phyloP scores from a whole-genome alignment of 306 rosid genomes.

The Neltuma alba region DNA sequence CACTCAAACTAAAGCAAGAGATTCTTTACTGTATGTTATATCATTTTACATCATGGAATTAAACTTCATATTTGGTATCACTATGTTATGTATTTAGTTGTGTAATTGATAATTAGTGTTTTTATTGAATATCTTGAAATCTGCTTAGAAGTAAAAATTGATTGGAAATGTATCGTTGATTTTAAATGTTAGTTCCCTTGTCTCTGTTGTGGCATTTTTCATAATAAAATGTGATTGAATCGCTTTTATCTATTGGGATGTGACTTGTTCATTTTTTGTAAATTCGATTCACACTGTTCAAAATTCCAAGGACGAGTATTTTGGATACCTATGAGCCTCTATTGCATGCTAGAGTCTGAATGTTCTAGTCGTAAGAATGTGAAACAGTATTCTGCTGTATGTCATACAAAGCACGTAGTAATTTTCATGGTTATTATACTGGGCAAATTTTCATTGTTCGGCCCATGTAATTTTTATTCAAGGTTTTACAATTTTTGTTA shows the following conservation, averaged over 20 bases:
- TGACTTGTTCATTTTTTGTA: no score
- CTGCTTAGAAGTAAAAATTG: background rate
- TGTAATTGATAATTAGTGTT: background rate
- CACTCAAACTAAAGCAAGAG: constrained; percentile 91
- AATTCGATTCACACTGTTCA: background rate
- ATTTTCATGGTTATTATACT: no score
- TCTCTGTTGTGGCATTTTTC: background rate
- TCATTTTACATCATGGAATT: constrained; percentile 22
- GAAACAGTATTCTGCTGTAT: constrained; percentile 14
- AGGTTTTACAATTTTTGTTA: constrained; percentile 2
- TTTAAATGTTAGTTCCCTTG: constrained; percentile 30
- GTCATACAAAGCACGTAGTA: background rate
- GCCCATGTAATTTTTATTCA: constrained; percentile 3
- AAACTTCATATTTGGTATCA: constrained; percentile 3
- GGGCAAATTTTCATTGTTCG: background rate
- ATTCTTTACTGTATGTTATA: constrained; percentile 78
- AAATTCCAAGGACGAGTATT: background rate
- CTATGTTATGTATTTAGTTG: constrained; percentile 12
- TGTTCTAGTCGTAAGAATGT: constrained; percentile 7
- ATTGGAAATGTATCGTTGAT: constrained; percentile 14
- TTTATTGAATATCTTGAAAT: no score
- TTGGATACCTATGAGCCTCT: background rate
- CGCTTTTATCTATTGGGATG: no score
- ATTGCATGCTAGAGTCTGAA: background rate
- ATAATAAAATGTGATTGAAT: no score